These are phyloP conservation scores for Solanum hybrid DNA, from an alignment of 305 asterid genomes.

Conservation along the genomic window DNA sequence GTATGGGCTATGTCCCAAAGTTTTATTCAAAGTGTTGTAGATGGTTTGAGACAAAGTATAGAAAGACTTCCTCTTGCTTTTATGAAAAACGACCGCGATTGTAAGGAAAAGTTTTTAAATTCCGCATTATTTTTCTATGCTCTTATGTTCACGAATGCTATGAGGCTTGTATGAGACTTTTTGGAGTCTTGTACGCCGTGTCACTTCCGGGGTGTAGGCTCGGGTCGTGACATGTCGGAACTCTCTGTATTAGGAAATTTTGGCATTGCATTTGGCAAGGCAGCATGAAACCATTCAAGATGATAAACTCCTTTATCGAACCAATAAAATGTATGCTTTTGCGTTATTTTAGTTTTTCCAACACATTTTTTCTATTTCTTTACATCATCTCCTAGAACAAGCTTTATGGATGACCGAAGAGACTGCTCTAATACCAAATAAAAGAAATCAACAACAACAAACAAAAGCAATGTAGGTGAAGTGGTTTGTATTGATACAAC, in stretches of 20 bases:
- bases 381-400: neutral
- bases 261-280: constrained; percentile 49
- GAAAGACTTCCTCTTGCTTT: too few species aligned
- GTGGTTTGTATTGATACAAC: neutral
- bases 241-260: constrained; percentile 64
- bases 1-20: too few species aligned
- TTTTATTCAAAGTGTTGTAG: too few species aligned
- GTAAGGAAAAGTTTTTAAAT: too few species aligned
- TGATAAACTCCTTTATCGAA: constrained; percentile 18
- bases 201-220: too few species aligned
- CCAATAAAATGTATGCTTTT: constrained; percentile 34
- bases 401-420: neutral
- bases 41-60: too few species aligned
- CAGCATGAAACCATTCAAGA: constrained; percentile 32
- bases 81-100: too few species aligned
- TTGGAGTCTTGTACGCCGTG: too few species aligned
- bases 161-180: too few species aligned
- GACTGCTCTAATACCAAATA: neutral
- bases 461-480: neutral
- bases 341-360: constrained; percentile 40
- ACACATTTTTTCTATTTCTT: neutral
- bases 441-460: too few species aligned
- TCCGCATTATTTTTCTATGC: too few species aligned
- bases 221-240: constrained; percentile 6
- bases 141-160: too few species aligned